Base-by-base conservation (phyloP, 768 basidiomycete species). In the Naganishia randhawae region DNA sequence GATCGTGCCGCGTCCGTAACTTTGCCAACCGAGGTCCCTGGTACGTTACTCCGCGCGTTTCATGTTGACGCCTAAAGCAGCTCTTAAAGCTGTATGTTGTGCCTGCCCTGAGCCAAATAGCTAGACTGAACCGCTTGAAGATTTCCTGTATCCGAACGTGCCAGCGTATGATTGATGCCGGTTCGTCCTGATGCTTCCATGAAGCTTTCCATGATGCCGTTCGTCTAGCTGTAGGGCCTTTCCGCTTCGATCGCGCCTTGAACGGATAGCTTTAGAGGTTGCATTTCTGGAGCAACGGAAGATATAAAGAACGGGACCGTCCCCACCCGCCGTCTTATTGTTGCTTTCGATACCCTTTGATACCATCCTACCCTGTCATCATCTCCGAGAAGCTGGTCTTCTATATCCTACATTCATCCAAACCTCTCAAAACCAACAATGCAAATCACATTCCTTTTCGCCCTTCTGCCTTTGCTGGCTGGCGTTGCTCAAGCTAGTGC, bases 401-500 rank as follows among this genome's bases (percentile, higher is more conserved):
- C 57, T 31, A 22, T 31, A 52, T 6, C 54, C 19, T n/a, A 17
- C 33, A 31, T 55, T 35, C 33, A 14, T 8, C 14, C n/a, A 33
- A 37, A 32, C 37, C 33, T 22, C 19, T 37, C 54, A 19, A 25
- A 35, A 22, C 4, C 35, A 10, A 41, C n/a, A 31, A 61, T 61
- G 57, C 57, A 61, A 41, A n/a, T 61, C 37, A 41, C 57, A 25
- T 61, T 61, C 57, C 57, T 61, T 61, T 61, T 61, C 57, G 37
- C 57, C 37, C 37, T 61, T 27, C 17, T 61, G 57, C 57, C 57
- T 39, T 41, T 61, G 57, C 27, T 61, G 57, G 57, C 57, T 27
- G 22, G 57, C 33, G 57, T 42, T n/a, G 57, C 57, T 41, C 57
- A 61, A 41, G 57, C 57, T 29, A 39, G 22, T 14, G 1, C 39